Percentiles rank a stretch among this genome's conserved stretches.
Evolutionary conservation across 345 rosid species (phyloP).

Genomic region (Eucalyptus victrix): DNA sequence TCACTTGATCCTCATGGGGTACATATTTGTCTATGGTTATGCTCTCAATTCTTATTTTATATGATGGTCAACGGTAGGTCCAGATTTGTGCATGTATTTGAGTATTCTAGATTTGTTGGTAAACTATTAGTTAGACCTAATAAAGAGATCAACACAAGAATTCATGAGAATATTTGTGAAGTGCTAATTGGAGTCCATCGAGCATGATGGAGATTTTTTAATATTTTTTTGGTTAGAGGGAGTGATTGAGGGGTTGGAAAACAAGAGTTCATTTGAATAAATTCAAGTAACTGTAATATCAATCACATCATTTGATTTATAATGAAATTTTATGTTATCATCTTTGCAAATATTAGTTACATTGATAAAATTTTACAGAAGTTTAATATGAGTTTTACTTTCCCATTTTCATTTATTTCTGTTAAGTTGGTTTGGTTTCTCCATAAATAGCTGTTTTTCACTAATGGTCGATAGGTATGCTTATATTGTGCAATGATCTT

Average conservation of each 20-base stretch:
- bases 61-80: neutral
- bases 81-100: neutral
- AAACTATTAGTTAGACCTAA: neutral
- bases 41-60: neutral
- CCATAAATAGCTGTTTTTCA: neutral
- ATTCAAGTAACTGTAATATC: neutral
- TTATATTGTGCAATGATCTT: no score
- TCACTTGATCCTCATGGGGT: neutral
- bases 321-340: neutral
- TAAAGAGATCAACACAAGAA: neutral
- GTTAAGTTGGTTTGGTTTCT: neutral
- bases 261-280: neutral
- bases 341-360: fast-evolving
- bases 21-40: neutral
- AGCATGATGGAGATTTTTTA: neutral
- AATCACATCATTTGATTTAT: neutral
- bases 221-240: neutral
- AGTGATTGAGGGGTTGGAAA: neutral
- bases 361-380: fast-evolving
- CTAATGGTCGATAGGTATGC: neutral
- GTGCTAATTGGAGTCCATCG: neutral
- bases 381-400: neutral
- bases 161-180: neutral
- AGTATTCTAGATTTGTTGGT: no score
- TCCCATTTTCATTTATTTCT: neutral